Evolutionary conservation across 371 early-diverging fungal genomes (phyloP).

Genomic region (Haplosporangium sp.): DNA sequence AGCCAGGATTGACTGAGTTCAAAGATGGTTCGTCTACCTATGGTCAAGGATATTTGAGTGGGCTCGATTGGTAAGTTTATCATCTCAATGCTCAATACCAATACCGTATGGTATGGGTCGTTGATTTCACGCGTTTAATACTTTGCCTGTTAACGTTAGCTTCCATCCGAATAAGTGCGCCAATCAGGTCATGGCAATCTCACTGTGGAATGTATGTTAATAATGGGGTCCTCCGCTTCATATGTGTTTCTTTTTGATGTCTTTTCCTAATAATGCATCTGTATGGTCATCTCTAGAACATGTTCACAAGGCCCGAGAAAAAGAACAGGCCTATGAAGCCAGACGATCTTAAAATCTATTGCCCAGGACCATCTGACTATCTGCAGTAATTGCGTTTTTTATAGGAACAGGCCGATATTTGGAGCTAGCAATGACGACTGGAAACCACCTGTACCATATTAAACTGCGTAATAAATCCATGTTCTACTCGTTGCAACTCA

Average conservation of each 20-base stretch:
- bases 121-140: no score
- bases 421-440: no score
- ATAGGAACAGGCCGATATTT: no score
- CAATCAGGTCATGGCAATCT: slow-evolving; percentile 72
- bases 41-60: slow-evolving; percentile 68
- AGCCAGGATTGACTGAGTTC: slow-evolving; percentile 71
- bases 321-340: slow-evolving; percentile 56
- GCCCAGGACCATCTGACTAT: slow-evolving; percentile 65
- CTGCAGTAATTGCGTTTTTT: slow-evolving; percentile 54
- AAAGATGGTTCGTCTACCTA: slow-evolving; percentile 59
- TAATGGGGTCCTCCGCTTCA: background rate
- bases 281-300: slow-evolving; percentile 56
- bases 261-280: background rate
- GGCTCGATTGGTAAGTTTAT: slow-evolving; percentile 66
- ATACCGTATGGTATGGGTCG: no score
- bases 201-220: slow-evolving; percentile 72
- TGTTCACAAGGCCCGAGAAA: slow-evolving; percentile 61
- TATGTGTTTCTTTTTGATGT: background rate
- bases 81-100: background rate
- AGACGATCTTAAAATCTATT: slow-evolving; percentile 55
- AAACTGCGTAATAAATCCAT: no score
- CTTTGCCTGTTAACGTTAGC: no score
- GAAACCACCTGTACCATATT: no score
- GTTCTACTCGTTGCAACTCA: no score
- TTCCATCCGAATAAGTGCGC: slow-evolving; percentile 76